phyloP scores from a whole-genome alignment of 495 filamentous ascomycete genomes.

The Thozetella sp. region DNA sequence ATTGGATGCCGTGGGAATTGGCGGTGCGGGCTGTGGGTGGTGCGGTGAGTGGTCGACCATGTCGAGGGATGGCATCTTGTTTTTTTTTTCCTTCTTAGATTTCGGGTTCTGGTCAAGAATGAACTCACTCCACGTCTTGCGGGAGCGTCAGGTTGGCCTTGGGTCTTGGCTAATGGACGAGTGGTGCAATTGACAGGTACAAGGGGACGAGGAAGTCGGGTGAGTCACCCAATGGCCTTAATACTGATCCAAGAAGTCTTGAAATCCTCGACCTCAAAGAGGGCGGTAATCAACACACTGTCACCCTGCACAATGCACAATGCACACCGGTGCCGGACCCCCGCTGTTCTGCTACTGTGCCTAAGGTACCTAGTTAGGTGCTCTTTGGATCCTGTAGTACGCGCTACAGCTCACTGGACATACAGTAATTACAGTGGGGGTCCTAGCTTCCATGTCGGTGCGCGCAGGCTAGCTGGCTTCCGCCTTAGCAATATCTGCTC shows the following conservation, averaged over 20 bases:
- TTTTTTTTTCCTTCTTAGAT: too few species aligned
- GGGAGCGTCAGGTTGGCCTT: not conserved
- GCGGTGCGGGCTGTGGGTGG: conserved; percentile 69
- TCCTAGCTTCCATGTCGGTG: too few species aligned
- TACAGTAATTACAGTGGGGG: too few species aligned
- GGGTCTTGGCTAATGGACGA: not conserved
- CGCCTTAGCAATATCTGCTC: not conserved
- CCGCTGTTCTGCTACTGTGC: too few species aligned
- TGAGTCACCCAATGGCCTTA: not conserved
- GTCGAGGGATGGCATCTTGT: conserved; percentile 45
- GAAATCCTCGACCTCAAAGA: not conserved
- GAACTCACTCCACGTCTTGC: not conserved
- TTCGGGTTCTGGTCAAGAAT: too few species aligned
- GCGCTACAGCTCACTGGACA: too few species aligned
- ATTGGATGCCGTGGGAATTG: conserved; percentile 78
- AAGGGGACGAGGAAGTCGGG: not conserved
- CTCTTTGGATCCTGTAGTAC: too few species aligned
- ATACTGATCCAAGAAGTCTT: not conserved
- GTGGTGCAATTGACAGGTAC: not conserved
- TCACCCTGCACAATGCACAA: not conserved
- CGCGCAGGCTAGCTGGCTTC: not conserved
- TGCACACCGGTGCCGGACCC: not conserved
- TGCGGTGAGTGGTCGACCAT: conserved; percentile 86
- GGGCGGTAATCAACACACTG: not conserved
- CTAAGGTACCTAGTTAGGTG: too few species aligned